phyloP scores from a whole-genome alignment of 2,329 filamentous ascomycete genomes.

The Macroventuria anomochaeta region DNA sequence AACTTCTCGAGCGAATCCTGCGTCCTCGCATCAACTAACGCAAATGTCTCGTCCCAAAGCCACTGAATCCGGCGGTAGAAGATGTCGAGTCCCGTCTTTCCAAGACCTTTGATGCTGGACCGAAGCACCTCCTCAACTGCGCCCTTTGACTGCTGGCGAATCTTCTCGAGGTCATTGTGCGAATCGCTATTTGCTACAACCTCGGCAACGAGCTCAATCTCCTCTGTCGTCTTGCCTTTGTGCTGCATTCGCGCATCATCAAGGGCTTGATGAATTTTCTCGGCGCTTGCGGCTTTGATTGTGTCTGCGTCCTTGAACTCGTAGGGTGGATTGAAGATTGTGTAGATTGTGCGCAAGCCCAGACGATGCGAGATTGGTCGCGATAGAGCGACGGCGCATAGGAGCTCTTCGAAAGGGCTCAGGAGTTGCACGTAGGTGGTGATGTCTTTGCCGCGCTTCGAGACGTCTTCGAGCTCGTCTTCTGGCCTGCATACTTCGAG shows the following conservation, averaged over 20 bases:
- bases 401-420: constrained; percentile 54
- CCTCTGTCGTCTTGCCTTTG: constrained; percentile 54
- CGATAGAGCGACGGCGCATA: constrained; percentile 53
- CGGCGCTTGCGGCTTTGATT: constrained; percentile 46
- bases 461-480: constrained; percentile 43
- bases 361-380: constrained; percentile 55
- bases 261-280: constrained; percentile 50
- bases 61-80: constrained; percentile 53
- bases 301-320: constrained; percentile 43
- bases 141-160: constrained; percentile 42
- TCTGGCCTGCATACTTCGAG: constrained; percentile 41
- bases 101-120: constrained; percentile 51
- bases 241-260: constrained; percentile 54
- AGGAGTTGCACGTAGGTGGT: constrained; percentile 44
- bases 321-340: constrained; percentile 52
- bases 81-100: constrained; percentile 51
- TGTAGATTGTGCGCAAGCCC: constrained; percentile 49
- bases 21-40: constrained; percentile 50
- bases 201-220: constrained; percentile 46
- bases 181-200: constrained; percentile 40
- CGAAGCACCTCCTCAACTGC: constrained; percentile 37
- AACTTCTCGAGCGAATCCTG: constrained; percentile 40
- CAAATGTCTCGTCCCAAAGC: constrained; percentile 46
- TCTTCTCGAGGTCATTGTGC: constrained; percentile 23
- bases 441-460: constrained; percentile 27